A percentile compares a stretch with the other conserved stretches of the same genome.
phyloP scores from a whole-genome alignment of 257 asterid species.

The Ilex asprella region DNA sequence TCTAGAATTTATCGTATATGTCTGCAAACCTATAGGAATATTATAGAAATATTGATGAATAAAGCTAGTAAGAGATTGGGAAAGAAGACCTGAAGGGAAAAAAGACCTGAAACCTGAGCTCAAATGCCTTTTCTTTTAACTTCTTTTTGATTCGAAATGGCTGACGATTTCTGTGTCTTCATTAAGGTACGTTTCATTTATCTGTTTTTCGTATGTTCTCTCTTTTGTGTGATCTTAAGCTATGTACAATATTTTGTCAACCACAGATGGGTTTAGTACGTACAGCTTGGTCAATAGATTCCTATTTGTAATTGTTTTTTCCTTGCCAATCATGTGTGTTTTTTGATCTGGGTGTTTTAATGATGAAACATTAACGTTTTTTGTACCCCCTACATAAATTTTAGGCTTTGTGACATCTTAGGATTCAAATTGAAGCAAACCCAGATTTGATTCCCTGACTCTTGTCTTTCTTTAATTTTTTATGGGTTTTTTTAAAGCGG shows the following conservation, averaged over 20 bases:
- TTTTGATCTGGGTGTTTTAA: constrained; percentile 28
- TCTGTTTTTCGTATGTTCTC: background rate
- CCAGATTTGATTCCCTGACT: background rate
- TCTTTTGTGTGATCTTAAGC: constrained; percentile 8
- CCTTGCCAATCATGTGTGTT: constrained; percentile 8
- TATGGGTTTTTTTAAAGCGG: too few species aligned
- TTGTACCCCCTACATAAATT: constrained; percentile 2
- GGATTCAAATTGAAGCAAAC: constrained; percentile 10
- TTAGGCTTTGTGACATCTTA: background rate
- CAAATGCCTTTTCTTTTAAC: constrained; percentile 15
- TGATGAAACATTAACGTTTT: background rate
- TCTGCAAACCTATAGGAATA: background rate
- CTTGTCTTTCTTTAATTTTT: background rate
- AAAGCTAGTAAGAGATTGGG: constrained; percentile 21
- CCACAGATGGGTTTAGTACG: constrained; percentile 1
- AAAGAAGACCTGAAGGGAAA: constrained; percentile 29
- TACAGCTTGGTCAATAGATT: constrained; percentile 1
- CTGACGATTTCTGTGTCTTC: constrained; percentile 56
- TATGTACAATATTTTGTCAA: constrained; percentile 1
- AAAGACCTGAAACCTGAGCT: constrained; percentile 43
- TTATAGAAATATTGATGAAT: constrained; percentile 22
- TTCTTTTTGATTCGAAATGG: constrained; percentile 45
- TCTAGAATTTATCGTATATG: background rate
- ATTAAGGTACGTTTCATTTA: constrained; percentile 40
- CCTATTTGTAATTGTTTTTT: constrained; percentile 3